Percentiles rank a stretch among this genome's conserved stretches.
Evolutionary conservation across 2,329 filamentous ascomycete genomes (phyloP).

Genomic region (Fusarium sp.): DNA sequence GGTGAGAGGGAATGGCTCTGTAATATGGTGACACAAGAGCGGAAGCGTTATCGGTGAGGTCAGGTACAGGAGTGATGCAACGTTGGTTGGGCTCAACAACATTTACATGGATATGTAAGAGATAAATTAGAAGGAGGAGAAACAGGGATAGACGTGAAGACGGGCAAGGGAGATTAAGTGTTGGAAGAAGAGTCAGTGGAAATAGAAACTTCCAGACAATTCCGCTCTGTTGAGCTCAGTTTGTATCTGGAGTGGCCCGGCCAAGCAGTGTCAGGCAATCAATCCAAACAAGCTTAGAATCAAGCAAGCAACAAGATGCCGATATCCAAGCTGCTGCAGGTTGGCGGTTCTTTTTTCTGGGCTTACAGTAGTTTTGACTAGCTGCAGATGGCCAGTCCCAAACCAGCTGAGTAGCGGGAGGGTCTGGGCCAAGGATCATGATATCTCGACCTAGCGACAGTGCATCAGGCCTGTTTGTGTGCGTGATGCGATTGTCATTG

Average conservation of each 20-base stretch:
- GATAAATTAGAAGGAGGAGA: constrained; percentile 8
- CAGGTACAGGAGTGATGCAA: constrained; percentile 6
- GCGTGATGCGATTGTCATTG: constrained; percentile 23
- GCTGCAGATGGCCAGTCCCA: constrained; percentile 14
- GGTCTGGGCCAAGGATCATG: constrained; percentile 21
- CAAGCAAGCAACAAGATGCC: too few relatives aligned
- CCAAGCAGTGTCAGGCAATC: constrained; percentile 27
- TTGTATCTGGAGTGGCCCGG: not conserved
- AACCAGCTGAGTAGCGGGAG: constrained; percentile 32
- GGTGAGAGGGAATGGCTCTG: not conserved
- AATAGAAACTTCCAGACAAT: constrained; percentile 30
- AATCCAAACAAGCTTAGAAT: constrained; percentile 9
- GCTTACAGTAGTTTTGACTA: constrained; percentile 15
- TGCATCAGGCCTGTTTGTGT: constrained; percentile 7
- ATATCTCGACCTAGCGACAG: not conserved
- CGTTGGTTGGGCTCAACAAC: constrained; percentile 24
- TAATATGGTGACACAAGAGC: constrained; percentile 7
- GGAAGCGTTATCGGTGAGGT: constrained; percentile 4
- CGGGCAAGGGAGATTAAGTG: constrained; percentile 6
- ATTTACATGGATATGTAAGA: constrained; percentile 22
- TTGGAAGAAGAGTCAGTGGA: constrained; percentile 19
- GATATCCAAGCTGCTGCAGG: constrained; percentile 12
- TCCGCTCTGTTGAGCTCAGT: not conserved
- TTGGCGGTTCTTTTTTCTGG: constrained; percentile 5
- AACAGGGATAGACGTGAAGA: constrained; percentile 10